Evolutionary conservation across 257 asterid genomes (phyloP).

Genomic region (Ligustrum vulgare): DNA sequence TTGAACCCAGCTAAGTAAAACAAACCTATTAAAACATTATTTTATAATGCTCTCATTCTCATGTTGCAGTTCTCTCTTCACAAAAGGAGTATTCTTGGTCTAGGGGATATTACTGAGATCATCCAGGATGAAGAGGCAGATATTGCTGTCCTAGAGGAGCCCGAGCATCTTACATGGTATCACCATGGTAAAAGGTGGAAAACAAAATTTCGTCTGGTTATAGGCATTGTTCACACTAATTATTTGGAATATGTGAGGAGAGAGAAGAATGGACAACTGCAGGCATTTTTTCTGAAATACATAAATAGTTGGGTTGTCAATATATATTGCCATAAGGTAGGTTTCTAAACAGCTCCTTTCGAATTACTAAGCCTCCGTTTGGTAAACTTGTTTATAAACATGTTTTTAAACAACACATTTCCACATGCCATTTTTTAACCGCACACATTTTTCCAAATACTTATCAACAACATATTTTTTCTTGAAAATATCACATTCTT

Average conservation of each 20-base stretch:
- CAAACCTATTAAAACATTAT: constrained; percentile 11
- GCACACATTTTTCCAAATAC: too few species aligned
- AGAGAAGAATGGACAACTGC: constrained; percentile 72
- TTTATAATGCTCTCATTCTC: constrained; percentile 3
- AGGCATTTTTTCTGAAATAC: constrained; percentile 74
- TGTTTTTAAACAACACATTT: too few species aligned
- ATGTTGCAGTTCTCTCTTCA: constrained; percentile 69
- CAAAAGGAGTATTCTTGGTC: constrained; percentile 91
- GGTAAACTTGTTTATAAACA: too few species aligned
- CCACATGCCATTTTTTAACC: too few species aligned
- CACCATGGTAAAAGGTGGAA: constrained; percentile 99
- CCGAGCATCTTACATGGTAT: constrained; percentile 99
- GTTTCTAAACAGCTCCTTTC: constrained; percentile 22
- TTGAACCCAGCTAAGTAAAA: neutral
- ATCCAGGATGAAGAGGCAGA: constrained; percentile 94
- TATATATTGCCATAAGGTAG: constrained; percentile 92
- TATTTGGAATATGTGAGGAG: constrained; percentile 88
- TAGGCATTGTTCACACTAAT: constrained; percentile 95
- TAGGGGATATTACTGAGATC: constrained; percentile 85
- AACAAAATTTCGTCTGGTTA: constrained; percentile 69
- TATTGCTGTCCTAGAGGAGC: constrained; percentile 97
- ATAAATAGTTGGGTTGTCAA: constrained; percentile 89
- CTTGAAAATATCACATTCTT: too few species aligned
- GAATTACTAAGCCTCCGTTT: neutral
- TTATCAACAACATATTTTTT: too few species aligned